Base-by-base conservation (phyloP, 1,139 yeast genomes). In the Waltiozyma sp. region DNA sequence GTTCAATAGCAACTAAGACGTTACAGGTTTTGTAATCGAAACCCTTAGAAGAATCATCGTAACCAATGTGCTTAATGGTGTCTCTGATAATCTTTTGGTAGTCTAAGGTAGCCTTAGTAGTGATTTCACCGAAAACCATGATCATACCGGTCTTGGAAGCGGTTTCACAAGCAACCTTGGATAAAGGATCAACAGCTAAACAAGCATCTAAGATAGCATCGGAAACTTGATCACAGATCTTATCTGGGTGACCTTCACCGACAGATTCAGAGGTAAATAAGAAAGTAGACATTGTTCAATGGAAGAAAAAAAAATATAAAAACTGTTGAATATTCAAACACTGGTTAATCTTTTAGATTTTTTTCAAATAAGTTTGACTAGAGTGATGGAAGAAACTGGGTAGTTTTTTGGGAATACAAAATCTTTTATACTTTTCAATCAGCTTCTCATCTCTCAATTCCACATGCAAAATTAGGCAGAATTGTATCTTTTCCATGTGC, bases 171-270 rank as follows among this genome's bases (percentile, higher is more conserved):
- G 96, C 98, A 64, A 91, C 98, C 75, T 93, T 91, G 57, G 98
- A 91, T 61, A 86, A 77, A 53, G 98, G 98, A 68, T 91, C 99
- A 58, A 74, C 94, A 49, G 86, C 80, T 59, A 91, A 75, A 76
- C 97, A 91, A 58, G 98, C 99, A 63, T 91, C 99, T 61, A 91
- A 77, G 61, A 91, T 87, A 60, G 98, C 98, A 65, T 93, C 98
- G 45, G 95, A 85, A 54, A 93, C 96, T 75, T 91, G 99, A 70
- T 91, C 98, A 73, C 98, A 91, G 73, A 91, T 93, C 81, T 91
- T 91, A 68, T 91, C 98, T 64, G 98, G 97, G 79, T 91, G 97
- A 64, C 97, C 97, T 70, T 87, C 96, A 73, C 96, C 96, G 59
- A 87, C 96, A 56, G 96, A 87, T 74, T 91, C 98, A 57, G 97